These are phyloP conservation scores for Colletotrichum sp. DNA, from an alignment of 2,329 filamentous ascomycete genomes.

Conservation along the genomic window DNA sequence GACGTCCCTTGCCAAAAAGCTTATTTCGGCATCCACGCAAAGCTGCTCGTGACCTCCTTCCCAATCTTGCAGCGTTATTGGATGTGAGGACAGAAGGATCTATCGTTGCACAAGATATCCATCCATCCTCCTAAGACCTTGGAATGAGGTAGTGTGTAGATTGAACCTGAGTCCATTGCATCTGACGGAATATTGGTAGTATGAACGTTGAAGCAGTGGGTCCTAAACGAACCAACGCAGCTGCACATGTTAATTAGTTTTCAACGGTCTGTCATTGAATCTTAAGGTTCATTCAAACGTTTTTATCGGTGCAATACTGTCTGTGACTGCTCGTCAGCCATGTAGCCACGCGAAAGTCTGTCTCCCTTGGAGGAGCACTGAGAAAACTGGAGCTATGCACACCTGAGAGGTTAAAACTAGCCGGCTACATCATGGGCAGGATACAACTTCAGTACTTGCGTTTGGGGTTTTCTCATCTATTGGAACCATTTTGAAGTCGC, in stretches of 20 bases:
- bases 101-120: neutral
- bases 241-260: neutral
- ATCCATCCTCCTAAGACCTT: neutral
- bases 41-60: neutral
- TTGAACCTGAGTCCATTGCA: fast-evolving
- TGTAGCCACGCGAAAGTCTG: neutral
- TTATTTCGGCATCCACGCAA: neutral
- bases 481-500: neutral
- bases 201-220: neutral
- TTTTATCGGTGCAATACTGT: neutral
- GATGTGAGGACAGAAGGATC: neutral
- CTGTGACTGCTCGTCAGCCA: neutral
- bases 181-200: neutral
- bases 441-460: neutral
- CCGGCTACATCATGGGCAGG: neutral
- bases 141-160: neutral
- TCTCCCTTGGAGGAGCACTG: no score
- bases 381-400: fast-evolving
- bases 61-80: neutral
- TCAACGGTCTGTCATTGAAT: neutral
- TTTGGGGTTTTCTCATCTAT: fast-evolving
- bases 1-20: neutral
- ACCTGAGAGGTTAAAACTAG: neutral
- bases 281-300: neutral
- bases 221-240: neutral